Evolutionary conservation across 345 rosid genomes (phyloP).

Genomic region (Passiflora organensis): DNA sequence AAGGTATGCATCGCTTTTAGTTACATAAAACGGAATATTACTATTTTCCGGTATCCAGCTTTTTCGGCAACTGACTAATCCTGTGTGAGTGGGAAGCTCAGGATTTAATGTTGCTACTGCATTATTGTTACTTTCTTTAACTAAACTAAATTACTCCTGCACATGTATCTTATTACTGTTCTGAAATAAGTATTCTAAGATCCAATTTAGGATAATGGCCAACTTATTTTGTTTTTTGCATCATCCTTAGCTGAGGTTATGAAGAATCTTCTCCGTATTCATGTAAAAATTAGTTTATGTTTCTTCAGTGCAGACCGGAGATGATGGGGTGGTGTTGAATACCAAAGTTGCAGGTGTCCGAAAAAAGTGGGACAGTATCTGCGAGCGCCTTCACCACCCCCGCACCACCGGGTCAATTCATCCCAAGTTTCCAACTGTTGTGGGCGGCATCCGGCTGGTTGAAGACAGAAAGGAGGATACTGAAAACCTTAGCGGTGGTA

Average conservation of each 20-base stretch:
- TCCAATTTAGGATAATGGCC: no score
- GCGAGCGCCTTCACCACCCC: conserved; percentile 51
- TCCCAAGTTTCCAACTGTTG: conserved; percentile 26
- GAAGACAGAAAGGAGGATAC: conserved; percentile 16
- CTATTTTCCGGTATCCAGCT: no score
- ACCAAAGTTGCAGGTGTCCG: conserved; percentile 33
- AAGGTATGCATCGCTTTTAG: conserved; percentile 33
- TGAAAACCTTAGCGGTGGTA: no score
- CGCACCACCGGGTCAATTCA: conserved; percentile 28
- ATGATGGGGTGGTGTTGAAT: conserved; percentile 30
- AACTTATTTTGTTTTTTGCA: no score
- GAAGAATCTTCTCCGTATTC: conserved; percentile 2
- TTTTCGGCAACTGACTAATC: no score
- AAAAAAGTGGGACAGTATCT: conserved; percentile 65
- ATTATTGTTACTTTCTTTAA: no score
- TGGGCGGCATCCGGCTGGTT: conserved; percentile 5
- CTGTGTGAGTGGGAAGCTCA: no score
- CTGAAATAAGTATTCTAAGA: no score
- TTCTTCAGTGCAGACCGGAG: conserved; percentile 52
- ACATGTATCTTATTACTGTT: no score
- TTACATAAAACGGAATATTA: no score
- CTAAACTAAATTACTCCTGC: no score
- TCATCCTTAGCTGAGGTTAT: background rate
- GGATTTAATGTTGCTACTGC: no score
- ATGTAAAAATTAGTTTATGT: conserved; percentile 37